These are phyloP conservation scores for Cystofilobasidium capitatum DNA, from an alignment of 768 basidiomycete genomes.

Conservation along the genomic window DNA sequence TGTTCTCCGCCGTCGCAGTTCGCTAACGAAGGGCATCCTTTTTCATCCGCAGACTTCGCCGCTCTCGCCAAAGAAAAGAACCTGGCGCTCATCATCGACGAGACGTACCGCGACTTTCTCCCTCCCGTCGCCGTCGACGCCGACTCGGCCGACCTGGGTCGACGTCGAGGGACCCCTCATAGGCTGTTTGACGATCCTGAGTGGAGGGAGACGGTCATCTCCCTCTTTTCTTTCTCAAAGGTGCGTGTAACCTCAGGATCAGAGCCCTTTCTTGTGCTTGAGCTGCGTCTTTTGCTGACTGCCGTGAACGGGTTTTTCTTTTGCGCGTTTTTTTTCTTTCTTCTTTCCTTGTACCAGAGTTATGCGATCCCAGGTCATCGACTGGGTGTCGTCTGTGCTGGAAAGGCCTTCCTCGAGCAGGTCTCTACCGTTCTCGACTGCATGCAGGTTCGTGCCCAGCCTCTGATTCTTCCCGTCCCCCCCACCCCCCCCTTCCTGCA, in stretches of 20 bases:
- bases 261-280: constrained; percentile 42
- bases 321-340: too few species aligned
- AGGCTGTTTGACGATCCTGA: constrained; percentile 38
- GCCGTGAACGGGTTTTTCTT: not conserved
- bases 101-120: constrained; percentile 78
- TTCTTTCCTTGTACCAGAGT: constrained; percentile 25
- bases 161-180: constrained; percentile 33
- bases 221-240: constrained; percentile 72
- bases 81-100: constrained; percentile 68
- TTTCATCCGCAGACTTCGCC: constrained; percentile 46
- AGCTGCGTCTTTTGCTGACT: not conserved
- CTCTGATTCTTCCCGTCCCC: not conserved
- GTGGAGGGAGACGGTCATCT: constrained; percentile 58
- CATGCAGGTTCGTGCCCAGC: constrained; percentile 47
- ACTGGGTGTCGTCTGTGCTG: constrained; percentile 60
- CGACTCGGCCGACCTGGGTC: too few species aligned
- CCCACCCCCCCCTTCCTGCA: not conserved
- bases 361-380: constrained; percentile 59
- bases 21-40: not conserved
- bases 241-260: too few species aligned
- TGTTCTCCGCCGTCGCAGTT: not conserved
- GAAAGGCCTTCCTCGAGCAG: constrained; percentile 48
- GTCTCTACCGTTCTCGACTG: constrained; percentile 61
- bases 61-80: constrained; percentile 49
- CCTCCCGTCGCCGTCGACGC: constrained; percentile 42